These are phyloP conservation scores for Pseudogymnoascus sp. DNA, from an alignment of 2,329 filamentous ascomycete species.

Conservation along the genomic window DNA sequence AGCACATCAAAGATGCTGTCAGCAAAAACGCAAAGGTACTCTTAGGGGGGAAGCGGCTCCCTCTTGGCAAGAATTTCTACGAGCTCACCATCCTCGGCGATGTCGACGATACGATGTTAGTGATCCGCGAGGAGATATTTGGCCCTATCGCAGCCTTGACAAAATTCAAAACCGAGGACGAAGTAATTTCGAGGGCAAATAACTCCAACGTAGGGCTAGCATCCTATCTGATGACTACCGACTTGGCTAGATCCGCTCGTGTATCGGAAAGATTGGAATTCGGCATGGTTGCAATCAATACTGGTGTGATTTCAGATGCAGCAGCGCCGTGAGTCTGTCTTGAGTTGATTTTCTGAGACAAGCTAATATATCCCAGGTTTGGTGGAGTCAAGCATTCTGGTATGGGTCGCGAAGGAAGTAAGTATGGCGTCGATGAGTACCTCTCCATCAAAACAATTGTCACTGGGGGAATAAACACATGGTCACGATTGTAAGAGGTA, in stretches of 20 bases:
- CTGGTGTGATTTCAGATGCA: slow-evolving; percentile 52
- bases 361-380: slow-evolving; percentile 38
- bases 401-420: slow-evolving; percentile 69
- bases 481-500: no score
- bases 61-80: slow-evolving; percentile 56
- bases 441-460: slow-evolving; percentile 59
- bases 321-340: slow-evolving; percentile 35
- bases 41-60: slow-evolving; percentile 48
- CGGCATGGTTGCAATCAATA: slow-evolving; percentile 61
- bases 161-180: slow-evolving; percentile 56
- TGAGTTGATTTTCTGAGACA: not conserved
- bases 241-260: slow-evolving; percentile 56
- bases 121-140: slow-evolving; percentile 50
- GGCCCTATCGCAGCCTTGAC: slow-evolving; percentile 56
- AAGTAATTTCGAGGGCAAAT: slow-evolving; percentile 51
- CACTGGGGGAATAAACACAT: no score
- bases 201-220: slow-evolving; percentile 54
- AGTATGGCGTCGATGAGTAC: slow-evolving; percentile 71
- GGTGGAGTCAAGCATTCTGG: slow-evolving; percentile 81
- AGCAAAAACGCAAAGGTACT: slow-evolving; percentile 53
- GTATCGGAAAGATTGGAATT: slow-evolving; percentile 59
- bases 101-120: slow-evolving; percentile 48
- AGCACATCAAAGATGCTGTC: slow-evolving; percentile 56
- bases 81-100: slow-evolving; percentile 56
- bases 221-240: slow-evolving; percentile 60